Percentiles rank a stretch among this genome's conserved stretches.
Evolutionary conservation across 75 land plant genomes (phyloP).

Genomic region (Pseudotsuga menziesii): DNA sequence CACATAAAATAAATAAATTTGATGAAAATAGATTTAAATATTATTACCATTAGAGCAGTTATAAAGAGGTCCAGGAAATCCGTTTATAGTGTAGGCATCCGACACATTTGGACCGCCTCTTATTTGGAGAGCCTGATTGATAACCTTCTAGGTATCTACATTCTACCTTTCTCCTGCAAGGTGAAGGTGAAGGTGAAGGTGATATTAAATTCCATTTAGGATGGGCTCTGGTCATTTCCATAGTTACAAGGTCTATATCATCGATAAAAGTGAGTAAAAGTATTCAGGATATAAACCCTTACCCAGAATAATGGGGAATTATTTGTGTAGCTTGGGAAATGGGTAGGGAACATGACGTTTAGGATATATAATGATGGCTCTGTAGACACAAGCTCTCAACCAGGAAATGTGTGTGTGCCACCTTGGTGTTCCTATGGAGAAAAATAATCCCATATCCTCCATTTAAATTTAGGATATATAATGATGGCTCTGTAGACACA

Average conservation of each 20-base stretch:
- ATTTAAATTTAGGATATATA: slow-evolving; percentile 50
- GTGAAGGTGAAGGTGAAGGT: no score
- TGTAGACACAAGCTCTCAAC: slow-evolving; percentile 38
- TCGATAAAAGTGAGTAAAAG: not conserved
- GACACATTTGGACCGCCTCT: slow-evolving; percentile 36
- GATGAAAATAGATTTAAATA: not conserved
- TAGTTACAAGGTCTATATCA: not conserved
- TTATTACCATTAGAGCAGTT: slow-evolving; percentile 28
- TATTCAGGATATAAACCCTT: not conserved
- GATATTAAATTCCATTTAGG: not conserved
- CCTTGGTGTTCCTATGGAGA: slow-evolving; percentile 44
- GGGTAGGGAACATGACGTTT: slow-evolving; percentile 28
- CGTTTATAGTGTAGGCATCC: slow-evolving; percentile 39
- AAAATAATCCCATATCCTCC: no score
- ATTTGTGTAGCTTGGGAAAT: slow-evolving; percentile 32
- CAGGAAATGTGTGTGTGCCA: slow-evolving; percentile 55
- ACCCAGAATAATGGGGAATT: slow-evolving; percentile 44
- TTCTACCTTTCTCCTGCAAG: slow-evolving; percentile 11
- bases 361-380: slow-evolving; percentile 58
- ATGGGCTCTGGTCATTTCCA: not conserved
- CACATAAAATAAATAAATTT: no score
- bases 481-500: slow-evolving; percentile 42
- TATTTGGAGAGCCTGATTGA: slow-evolving; percentile 1
- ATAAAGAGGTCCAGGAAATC: slow-evolving; percentile 47
- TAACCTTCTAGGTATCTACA: slow-evolving; percentile 5